Conservation (phyloP, 164 flowering plant species). For the Kalanchoe fedtschenkoi region DNA sequence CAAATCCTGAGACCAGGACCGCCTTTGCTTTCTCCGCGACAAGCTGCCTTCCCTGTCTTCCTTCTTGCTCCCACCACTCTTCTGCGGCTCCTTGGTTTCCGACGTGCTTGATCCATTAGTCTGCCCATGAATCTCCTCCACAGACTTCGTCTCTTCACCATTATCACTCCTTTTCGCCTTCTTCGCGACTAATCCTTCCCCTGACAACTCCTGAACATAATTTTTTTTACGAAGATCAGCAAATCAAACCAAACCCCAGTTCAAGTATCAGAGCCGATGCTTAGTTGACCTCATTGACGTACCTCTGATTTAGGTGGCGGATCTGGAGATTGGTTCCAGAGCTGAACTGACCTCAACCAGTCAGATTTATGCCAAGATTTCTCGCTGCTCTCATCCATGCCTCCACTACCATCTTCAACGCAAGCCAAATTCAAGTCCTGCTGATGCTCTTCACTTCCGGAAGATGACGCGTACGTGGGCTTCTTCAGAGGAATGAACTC, state of each 20-base stretch:
- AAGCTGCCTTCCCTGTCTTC: neutral
- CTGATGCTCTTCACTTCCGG: neutral
- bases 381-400: neutral
- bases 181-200: neutral
- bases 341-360: slow-evolving; percentile 1
- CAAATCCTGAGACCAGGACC: slow-evolving; percentile 90
- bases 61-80: neutral
- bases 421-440: no score
- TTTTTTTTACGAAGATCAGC: neutral
- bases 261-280: no score
- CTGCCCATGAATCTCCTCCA: neutral
- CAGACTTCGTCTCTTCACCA: neutral
- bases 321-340: neutral
- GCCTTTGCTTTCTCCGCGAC: slow-evolving; percentile 45
- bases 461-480: neutral
- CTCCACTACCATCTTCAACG: neutral
- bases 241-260: neutral
- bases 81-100: neutral
- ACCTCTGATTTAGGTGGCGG: slow-evolving; percentile 1
- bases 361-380: neutral
- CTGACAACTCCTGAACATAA: neutral
- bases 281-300: neutral
- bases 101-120: neutral
- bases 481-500: neutral
- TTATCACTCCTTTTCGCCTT: neutral